Evolutionary conservation across 768 basidiomycete species (phyloP).

Genomic region (Pleurotus cornucopiae): DNA sequence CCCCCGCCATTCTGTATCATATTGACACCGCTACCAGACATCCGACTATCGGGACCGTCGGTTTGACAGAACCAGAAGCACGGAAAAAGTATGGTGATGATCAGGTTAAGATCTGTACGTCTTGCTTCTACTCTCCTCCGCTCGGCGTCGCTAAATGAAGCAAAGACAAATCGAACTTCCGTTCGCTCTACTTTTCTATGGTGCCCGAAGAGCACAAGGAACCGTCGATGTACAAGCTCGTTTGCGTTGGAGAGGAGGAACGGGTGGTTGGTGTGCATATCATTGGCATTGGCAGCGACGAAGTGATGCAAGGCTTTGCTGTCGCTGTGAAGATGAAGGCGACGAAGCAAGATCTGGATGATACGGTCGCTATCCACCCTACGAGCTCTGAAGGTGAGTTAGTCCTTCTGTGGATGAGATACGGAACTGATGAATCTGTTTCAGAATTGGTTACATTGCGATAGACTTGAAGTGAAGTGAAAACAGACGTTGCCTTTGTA

Average conservation of each 20-base stretch:
- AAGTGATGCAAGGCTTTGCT: constrained; percentile 91
- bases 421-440: constrained; percentile 12
- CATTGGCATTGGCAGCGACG: constrained; percentile 89
- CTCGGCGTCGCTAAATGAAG: neutral
- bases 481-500: too few relatives aligned
- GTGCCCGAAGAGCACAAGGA: constrained; percentile 88
- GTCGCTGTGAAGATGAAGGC: constrained; percentile 97
- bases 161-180: constrained; percentile 76
- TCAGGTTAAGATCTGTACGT: constrained; percentile 86
- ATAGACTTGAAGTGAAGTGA: constrained; percentile 15
- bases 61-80: constrained; percentile 90
- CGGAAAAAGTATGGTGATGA: constrained; percentile 82
- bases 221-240: constrained; percentile 90
- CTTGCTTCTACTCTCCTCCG: neutral
- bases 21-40: constrained; percentile 48
- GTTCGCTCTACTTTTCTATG: constrained; percentile 90
- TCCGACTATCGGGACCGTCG: constrained; percentile 93
- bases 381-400: constrained; percentile 75
- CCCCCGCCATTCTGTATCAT: constrained; percentile 7
- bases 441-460: constrained; percentile 58
- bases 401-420: neutral
- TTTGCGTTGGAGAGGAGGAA: constrained; percentile 85
- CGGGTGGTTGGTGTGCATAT: constrained; percentile 96
- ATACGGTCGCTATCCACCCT: constrained; percentile 90
- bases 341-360: constrained; percentile 76